Conservation (phyloP, 2,329 filamentous ascomycete species). For the Talaromyces sp. region DNA sequence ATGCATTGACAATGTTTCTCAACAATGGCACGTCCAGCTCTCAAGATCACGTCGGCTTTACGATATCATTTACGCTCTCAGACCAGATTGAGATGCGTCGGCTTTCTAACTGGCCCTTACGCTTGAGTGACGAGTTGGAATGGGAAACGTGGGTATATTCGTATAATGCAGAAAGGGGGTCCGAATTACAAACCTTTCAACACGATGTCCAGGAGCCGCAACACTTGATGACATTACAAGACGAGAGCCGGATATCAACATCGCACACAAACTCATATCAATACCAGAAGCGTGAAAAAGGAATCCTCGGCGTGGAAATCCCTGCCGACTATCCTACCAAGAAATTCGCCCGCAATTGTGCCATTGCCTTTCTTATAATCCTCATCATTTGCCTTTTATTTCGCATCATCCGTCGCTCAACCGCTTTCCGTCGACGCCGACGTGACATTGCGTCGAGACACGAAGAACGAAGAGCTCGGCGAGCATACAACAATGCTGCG, state of each 20-base stretch:
- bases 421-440: slow-evolving; percentile 43
- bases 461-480: slow-evolving; percentile 51
- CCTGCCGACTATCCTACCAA: slow-evolving; percentile 7
- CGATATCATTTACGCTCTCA: slow-evolving; percentile 26
- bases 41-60: slow-evolving; percentile 27
- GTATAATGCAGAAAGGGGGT: slow-evolving; percentile 16
- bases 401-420: slow-evolving; percentile 37
- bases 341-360: slow-evolving; percentile 29
- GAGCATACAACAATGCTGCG: slow-evolving; percentile 51
- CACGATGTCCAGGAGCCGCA: slow-evolving; percentile 20
- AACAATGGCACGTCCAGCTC: slow-evolving; percentile 16
- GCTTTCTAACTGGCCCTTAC: slow-evolving; percentile 21
- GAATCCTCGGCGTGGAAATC: background rate
- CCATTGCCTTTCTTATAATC: slow-evolving; percentile 41
- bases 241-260: slow-evolving; percentile 17
- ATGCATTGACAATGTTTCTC: slow-evolving; percentile 25
- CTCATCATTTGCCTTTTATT: slow-evolving; percentile 32
- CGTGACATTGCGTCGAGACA: slow-evolving; percentile 50
- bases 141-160: slow-evolving; percentile 21
- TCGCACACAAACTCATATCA: background rate
- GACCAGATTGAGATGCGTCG: slow-evolving; percentile 23
- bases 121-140: slow-evolving; percentile 15
- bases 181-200: slow-evolving; percentile 22
- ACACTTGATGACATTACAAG: slow-evolving; percentile 20
- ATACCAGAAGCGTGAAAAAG: background rate